These are phyloP conservation scores for Dictyostelium brefeldianum DNA, from an alignment of 78 protist genomes.

Conservation along the genomic window DNA sequence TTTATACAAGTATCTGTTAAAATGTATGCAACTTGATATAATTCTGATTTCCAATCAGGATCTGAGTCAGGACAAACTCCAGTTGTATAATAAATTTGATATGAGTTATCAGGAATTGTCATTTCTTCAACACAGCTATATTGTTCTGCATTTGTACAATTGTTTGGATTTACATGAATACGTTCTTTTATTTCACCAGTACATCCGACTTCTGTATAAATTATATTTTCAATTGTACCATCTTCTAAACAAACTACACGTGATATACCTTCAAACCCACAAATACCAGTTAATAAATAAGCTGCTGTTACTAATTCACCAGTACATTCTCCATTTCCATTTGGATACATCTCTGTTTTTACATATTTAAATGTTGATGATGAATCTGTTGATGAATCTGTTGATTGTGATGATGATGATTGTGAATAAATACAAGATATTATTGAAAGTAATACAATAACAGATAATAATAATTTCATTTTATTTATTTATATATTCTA, in stretches of 20 bases:
- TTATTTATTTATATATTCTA: too few relatives aligned
- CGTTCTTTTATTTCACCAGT: background rate
- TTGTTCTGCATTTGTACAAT: slow-evolving; percentile 1
- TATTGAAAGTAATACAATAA: too few relatives aligned
- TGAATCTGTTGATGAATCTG: background rate
- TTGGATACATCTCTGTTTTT: slow-evolving; percentile 5
- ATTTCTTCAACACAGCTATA: background rate
- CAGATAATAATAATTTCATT: too few relatives aligned
- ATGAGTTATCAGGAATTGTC: background rate
- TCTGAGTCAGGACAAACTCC: background rate
- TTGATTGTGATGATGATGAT: too few relatives aligned
- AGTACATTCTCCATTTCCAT: background rate
- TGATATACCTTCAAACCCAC: slow-evolving; percentile 9
- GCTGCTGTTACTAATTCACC: background rate
- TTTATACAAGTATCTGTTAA: background rate
- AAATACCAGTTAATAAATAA: background rate
- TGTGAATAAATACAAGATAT: too few relatives aligned
- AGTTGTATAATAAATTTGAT: background rate
- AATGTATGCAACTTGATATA: background rate
- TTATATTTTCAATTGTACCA: slow-evolving; percentile 11
- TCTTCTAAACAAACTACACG: background rate
- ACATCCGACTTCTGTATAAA: background rate
- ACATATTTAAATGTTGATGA: background rate
- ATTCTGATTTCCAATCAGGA: background rate
- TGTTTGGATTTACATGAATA: background rate